A percentile compares a stretch with the other conserved stretches of the same genome.
These are phyloP conservation scores for Pseudocercospora fuligena DNA, from an alignment of 2,329 filamentous ascomycete species.

Conservation along the genomic window DNA sequence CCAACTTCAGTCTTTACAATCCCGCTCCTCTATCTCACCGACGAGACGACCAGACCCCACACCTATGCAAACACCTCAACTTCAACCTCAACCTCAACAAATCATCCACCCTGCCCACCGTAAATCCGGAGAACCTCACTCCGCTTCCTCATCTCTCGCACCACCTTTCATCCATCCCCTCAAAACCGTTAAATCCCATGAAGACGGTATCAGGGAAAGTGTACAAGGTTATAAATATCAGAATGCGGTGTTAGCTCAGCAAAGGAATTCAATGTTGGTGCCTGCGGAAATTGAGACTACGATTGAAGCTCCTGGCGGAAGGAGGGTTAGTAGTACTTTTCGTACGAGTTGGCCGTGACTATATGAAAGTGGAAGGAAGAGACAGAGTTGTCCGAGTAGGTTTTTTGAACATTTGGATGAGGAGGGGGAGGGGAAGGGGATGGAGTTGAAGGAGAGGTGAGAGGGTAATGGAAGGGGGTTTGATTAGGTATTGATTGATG, in stretches of 20 bases:
- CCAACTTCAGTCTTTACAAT: not conserved
- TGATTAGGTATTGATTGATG: not conserved
- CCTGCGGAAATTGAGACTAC: conserved; percentile 7
- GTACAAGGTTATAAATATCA: not conserved
- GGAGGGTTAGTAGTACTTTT: conserved; percentile 10
- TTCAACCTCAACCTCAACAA: too few species aligned
- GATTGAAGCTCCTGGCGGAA: not conserved
- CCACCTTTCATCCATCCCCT: not conserved
- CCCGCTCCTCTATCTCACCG: not conserved
- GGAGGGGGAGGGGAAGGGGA: not conserved
- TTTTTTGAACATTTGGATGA: conserved; percentile 6
- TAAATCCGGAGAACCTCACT: not conserved
- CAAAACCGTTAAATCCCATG: not conserved
- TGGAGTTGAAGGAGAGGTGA: not conserved
- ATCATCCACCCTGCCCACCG: not conserved
- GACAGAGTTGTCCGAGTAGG: not conserved
- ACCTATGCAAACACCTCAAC: not conserved
- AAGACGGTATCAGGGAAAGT: not conserved
- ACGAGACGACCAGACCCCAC: not conserved
- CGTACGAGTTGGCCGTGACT: conserved; percentile 4
- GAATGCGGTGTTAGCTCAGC: not conserved
- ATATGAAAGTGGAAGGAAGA: not conserved
- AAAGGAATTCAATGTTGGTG: not conserved
- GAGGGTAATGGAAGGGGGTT: not conserved
- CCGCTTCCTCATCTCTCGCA: not conserved